Percentiles rank a stretch among this genome's conserved stretches.
Evolutionary conservation across 163 green algal genomes (phyloP).

Genomic region (Prototheca stagnorum): DNA sequence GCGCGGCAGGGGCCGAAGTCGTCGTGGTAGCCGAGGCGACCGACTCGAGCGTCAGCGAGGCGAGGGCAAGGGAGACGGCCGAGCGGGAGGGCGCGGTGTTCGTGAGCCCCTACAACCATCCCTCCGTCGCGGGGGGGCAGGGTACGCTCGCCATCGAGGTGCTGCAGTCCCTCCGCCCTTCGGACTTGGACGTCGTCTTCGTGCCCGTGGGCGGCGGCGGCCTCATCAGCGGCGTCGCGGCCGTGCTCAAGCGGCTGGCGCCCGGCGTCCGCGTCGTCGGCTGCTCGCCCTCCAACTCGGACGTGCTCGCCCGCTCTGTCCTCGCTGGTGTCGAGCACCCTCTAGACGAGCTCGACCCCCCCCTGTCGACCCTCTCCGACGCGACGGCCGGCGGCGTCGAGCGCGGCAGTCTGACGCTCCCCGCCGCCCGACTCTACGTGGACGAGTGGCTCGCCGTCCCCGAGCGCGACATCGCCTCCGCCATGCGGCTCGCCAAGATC

Average conservation of each 20-base stretch:
- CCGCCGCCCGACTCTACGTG: conserved; percentile 29
- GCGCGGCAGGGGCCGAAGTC: conserved; percentile 16
- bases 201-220: conserved; percentile 53
- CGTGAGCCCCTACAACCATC: conserved; percentile 50
- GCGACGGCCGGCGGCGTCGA: conserved; percentile 42
- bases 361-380: conserved; percentile 32
- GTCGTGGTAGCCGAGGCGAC: too few species aligned
- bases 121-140: conserved; percentile 34
- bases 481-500: conserved; percentile 24
- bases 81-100: conserved; percentile 14
- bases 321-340: conserved; percentile 15
- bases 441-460: conserved; percentile 41
- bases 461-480: conserved; percentile 44
- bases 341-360: conserved; percentile 13
- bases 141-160: conserved; percentile 43
- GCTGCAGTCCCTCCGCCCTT: conserved; percentile 23
- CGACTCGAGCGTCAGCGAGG: conserved; percentile 35
- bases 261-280: conserved; percentile 27
- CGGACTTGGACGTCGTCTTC: conserved; percentile 29
- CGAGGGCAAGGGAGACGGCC: conserved; percentile 18
- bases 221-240: conserved; percentile 35
- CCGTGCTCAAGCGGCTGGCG: conserved; percentile 29
- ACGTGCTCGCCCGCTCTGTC: conserved; percentile 37
- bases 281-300: conserved; percentile 30
- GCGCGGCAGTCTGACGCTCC: conserved; percentile 26